phyloP scores from a whole-genome alignment of 768 basidiomycete species.

The Russula olivacea region DNA sequence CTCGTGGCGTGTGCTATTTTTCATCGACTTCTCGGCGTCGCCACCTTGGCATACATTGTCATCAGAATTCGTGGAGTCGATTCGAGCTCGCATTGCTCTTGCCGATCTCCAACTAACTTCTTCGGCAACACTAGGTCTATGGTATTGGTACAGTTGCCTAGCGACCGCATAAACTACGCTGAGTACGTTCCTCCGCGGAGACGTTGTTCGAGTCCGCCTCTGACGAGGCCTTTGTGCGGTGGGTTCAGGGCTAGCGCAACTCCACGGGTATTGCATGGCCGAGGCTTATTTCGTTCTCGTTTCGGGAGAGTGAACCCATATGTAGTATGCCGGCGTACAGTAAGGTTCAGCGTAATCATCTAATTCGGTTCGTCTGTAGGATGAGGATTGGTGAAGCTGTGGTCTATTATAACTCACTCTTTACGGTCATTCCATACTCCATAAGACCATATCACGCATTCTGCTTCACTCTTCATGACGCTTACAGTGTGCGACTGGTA shows the following conservation, averaged over 20 bases:
- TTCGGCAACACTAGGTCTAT: not conserved
- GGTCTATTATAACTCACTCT: not conserved
- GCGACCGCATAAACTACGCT: not conserved
- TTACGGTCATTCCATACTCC: not conserved
- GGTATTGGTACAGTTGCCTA: not conserved
- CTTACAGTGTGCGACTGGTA: not conserved
- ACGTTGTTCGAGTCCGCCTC: too few relatives aligned
- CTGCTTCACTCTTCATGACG: not conserved
- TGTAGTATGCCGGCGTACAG: not conserved
- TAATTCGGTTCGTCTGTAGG: not conserved
- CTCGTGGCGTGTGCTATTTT: not conserved
- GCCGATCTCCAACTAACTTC: not conserved
- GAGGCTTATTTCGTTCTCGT: not conserved
- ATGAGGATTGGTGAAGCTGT: not conserved
- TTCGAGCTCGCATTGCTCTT: not conserved
- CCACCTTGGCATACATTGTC: too few relatives aligned
- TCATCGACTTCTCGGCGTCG: not conserved
- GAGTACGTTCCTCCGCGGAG: constrained; percentile 2
- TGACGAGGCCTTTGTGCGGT: not conserved
- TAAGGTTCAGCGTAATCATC: not conserved
- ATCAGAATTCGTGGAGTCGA: not conserved
- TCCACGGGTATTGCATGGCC: not conserved
- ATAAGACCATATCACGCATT: not conserved
- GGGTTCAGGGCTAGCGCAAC: not conserved
- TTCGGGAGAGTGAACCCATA: not conserved